A percentile compares a stretch with the other conserved stretches of the same genome.
Evolutionary conservation across 2,329 filamentous ascomycete species (phyloP).

Genomic region (Leptographium flavum): DNA sequence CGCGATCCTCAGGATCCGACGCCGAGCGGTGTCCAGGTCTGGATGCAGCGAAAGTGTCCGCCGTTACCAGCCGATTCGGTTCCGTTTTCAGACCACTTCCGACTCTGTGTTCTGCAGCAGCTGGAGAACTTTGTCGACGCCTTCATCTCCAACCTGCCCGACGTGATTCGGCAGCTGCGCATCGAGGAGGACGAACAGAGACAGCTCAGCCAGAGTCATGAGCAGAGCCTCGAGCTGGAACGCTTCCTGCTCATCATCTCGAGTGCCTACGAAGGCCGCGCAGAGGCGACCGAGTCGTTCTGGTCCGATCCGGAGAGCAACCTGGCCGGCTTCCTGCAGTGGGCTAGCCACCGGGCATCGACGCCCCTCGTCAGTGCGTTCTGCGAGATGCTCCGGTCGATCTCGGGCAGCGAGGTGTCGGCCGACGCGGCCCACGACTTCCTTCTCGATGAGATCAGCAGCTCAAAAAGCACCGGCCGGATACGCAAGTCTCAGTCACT

Average conservation of each 20-base stretch:
- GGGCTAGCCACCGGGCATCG: constrained; percentile 89
- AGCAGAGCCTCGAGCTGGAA: constrained; percentile 65
- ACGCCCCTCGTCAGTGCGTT: constrained; percentile 94
- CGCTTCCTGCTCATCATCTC: constrained; percentile 85
- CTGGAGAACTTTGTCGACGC: constrained; percentile 80
- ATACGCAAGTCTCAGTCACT: constrained; percentile 72
- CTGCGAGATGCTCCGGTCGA: constrained; percentile 85
- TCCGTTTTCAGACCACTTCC: constrained; percentile 58
- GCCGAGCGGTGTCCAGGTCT: constrained; percentile 65
- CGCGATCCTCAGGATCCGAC: constrained; percentile 81
- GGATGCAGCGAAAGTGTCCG: constrained; percentile 69
- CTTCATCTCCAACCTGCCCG: constrained; percentile 90
- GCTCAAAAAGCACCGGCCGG: constrained; percentile 48
- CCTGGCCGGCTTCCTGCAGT: constrained; percentile 85
- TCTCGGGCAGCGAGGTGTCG: constrained; percentile 70
- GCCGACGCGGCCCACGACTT: constrained; percentile 80
- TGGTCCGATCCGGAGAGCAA: constrained; percentile 91
- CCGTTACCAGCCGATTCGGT: constrained; percentile 52
- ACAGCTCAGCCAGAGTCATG: constrained; percentile 48
- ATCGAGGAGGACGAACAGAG: constrained; percentile 82
- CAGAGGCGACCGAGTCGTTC: constrained; percentile 74
- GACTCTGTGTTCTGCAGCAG: constrained; percentile 59
- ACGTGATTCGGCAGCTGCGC: constrained; percentile 74
- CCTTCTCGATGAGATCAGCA: constrained; percentile 68
- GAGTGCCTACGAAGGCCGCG: constrained; percentile 75